phyloP scores from a whole-genome alignment of 306 rosid species.

The Mucuna pruriens region DNA sequence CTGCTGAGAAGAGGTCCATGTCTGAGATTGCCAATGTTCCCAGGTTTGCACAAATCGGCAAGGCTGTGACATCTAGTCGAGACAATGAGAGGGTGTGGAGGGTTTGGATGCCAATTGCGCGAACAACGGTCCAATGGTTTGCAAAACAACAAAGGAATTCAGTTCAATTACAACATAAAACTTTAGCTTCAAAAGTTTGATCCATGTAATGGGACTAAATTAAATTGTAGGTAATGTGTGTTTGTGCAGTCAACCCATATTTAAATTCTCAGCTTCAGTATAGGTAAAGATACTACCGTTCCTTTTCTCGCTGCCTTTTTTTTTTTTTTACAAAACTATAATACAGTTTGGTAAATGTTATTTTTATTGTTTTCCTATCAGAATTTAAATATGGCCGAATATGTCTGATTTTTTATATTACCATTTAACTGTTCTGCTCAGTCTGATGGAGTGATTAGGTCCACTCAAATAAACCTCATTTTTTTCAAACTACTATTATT shows the following conservation, averaged over 20 bases:
- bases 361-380: no score
- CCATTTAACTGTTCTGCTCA: no score
- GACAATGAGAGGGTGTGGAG: conserved; percentile 58
- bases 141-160: conserved; percentile 61
- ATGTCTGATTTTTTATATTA: no score
- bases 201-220: background rate
- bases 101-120: conserved; percentile 76
- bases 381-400: no score
- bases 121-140: conserved; percentile 72
- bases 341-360: no score
- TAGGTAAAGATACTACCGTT: no score
- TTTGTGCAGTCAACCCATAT: background rate
- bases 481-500: no score
- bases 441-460: no score
- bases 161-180: conserved; percentile 35
- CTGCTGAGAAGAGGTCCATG: conserved; percentile 60
- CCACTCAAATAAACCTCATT: no score
- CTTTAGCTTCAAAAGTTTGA: conserved; percentile 50
- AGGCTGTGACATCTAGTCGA: conserved; percentile 26
- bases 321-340: no score
- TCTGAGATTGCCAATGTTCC: conserved; percentile 81
- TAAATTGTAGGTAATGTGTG: conserved; percentile 2
- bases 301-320: no score
- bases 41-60: conserved; percentile 52
- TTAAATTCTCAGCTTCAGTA: no score